Evolutionary conservation across 345 rosid species (phyloP).

Genomic region (Trapa incisa): DNA sequence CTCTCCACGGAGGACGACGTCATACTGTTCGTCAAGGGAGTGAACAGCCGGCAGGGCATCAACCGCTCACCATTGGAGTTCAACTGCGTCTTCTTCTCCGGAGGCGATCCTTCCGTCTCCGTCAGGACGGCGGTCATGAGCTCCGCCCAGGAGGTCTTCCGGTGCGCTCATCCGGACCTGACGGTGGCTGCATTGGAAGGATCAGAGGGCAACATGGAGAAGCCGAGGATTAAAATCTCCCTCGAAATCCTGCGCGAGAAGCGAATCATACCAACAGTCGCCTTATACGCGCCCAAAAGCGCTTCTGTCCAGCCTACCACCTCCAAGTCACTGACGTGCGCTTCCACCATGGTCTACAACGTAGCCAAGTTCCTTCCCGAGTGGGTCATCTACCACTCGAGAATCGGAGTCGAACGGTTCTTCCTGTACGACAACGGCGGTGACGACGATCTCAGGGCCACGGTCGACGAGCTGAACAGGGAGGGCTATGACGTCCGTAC

Average conservation of each 20-base stretch:
- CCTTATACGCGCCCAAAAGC: constrained; percentile 36
- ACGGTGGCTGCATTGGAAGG: constrained; percentile 7
- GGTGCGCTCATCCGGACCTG: constrained; percentile 50
- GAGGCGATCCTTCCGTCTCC: constrained; percentile 21
- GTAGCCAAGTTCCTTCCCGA: constrained; percentile 61
- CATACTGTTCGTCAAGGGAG: constrained; percentile 62
- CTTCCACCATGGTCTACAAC: constrained; percentile 70
- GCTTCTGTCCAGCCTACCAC: constrained; percentile 2
- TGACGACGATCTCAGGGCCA: constrained; percentile 34
- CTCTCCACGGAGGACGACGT: constrained; percentile 58
- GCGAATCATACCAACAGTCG: constrained; percentile 44
- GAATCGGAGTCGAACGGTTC: constrained; percentile 60
- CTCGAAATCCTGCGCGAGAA: constrained; percentile 30
- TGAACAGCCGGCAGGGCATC: constrained; percentile 44
- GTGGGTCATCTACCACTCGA: constrained; percentile 69
- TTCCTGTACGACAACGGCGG: constrained; percentile 68
- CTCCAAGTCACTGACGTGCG: constrained; percentile 35
- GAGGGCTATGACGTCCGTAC: constrained; percentile 36
- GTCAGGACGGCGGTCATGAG: constrained; percentile 50
- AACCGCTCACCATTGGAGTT: constrained; percentile 35
- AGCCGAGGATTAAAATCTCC: constrained; percentile 26
- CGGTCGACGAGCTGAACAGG: constrained; percentile 28
- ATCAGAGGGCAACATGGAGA: not conserved
- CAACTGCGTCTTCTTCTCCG: constrained; percentile 43
- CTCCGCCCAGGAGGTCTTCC: constrained; percentile 76